Conservation (phyloP, 2,329 filamentous ascomycete genomes). For the Didymella pomorum region DNA sequence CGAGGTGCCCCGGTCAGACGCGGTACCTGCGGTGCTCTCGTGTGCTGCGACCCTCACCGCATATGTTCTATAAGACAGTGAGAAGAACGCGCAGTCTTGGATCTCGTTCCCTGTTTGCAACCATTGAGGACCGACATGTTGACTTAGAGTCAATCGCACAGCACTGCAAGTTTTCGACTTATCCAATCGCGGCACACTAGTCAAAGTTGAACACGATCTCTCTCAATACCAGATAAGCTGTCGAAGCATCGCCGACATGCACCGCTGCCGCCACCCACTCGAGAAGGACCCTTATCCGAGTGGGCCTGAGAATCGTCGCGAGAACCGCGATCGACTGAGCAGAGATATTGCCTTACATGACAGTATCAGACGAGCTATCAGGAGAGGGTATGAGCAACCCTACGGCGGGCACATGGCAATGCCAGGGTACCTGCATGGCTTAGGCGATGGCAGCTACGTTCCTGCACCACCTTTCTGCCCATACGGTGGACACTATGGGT, state of each 20-base stretch:
- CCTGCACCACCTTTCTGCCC: background rate
- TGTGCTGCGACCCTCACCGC: background rate
- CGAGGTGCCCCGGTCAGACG: background rate
- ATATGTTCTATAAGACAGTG: background rate
- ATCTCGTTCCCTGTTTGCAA: background rate
- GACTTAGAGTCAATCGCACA: background rate
- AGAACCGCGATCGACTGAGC: conserved; percentile 14
- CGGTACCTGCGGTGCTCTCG: background rate
- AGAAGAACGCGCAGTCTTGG: background rate
- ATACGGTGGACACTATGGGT: background rate
- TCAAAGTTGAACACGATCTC: background rate
- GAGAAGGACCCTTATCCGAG: conserved; percentile 20
- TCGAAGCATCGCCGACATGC: background rate
- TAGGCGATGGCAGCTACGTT: background rate
- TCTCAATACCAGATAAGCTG: background rate
- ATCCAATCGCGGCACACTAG: background rate
- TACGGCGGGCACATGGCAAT: background rate
- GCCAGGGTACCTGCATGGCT: background rate
- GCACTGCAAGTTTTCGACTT: background rate
- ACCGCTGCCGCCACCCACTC: conserved; percentile 6
- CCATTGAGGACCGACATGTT: background rate
- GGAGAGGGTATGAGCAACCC: background rate
- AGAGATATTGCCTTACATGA: conserved; percentile 2
- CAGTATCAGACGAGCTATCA: background rate
- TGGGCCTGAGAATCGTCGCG: conserved; percentile 24